These are phyloP conservation scores for Acrodontium crateriforme DNA, from an alignment of 2,329 filamentous ascomycete species.

Conservation along the genomic window DNA sequence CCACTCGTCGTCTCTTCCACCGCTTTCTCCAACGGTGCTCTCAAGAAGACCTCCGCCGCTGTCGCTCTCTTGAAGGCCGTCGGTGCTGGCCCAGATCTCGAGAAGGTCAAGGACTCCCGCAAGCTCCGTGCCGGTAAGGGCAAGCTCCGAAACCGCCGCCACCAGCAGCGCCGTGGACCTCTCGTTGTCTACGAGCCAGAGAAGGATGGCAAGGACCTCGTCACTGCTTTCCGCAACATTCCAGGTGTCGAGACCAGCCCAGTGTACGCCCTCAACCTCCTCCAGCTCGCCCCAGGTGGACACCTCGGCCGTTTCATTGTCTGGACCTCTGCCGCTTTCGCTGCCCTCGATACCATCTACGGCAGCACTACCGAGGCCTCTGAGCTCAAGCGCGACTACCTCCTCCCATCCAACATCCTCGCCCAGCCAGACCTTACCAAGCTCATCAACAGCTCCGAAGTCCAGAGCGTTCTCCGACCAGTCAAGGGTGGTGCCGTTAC, in stretches of 20 bases:
- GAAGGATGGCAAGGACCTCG: constrained; percentile 86
- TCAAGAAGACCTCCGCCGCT: constrained; percentile 81
- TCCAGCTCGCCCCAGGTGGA: constrained; percentile 96
- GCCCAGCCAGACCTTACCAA: constrained; percentile 90
- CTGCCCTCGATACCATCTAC: constrained; percentile 94
- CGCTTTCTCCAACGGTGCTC: constrained; percentile 64
- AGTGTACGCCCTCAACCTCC: constrained; percentile 90
- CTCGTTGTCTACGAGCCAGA: constrained; percentile 96
- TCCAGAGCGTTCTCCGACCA: constrained; percentile 87
- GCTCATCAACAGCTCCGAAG: constrained; percentile 98
- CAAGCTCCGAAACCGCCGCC: constrained; percentile 91
- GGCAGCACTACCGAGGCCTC: constrained; percentile 81
- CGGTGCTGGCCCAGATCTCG: constrained; percentile 78
- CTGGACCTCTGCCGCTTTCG: constrained; percentile 96
- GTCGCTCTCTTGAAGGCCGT: constrained; percentile 77
- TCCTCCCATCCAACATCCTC: constrained; percentile 84
- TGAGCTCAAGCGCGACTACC: constrained; percentile 96
- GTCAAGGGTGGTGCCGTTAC: constrained; percentile 81
- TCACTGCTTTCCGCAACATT: constrained; percentile 96
- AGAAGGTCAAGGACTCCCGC: constrained; percentile 92
- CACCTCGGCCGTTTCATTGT: constrained; percentile 98
- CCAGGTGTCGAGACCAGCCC: constrained; percentile 93
- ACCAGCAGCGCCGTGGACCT: constrained; percentile 94
- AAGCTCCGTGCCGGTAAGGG: constrained; percentile 98
- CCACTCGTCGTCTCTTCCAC: constrained; percentile 90